Conservation (phyloP, 129 eudicot genomes). For the Helianthus tuberosus region DNA sequence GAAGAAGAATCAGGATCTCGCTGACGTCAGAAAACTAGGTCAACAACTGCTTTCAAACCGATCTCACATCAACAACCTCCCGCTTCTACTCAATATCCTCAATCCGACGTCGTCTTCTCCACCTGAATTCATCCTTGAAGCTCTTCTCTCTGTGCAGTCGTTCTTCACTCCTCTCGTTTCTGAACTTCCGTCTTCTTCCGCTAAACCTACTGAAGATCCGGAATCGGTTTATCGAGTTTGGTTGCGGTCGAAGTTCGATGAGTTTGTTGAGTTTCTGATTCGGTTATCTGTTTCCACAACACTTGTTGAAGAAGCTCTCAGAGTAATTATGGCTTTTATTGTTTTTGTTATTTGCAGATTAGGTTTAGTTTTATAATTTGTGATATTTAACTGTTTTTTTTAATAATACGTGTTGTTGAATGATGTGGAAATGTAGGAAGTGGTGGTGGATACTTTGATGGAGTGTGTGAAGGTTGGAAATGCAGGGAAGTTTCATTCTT, state of each 20-base stretch:
- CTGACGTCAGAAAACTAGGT: slow-evolving; percentile 64
- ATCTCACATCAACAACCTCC: slow-evolving; percentile 80
- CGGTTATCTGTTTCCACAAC: slow-evolving; percentile 41
- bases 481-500: slow-evolving; percentile 77
- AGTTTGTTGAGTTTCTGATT: slow-evolving; percentile 47
- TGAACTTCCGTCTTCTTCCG: slow-evolving; percentile 57
- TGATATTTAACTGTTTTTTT: neutral
- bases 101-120: slow-evolving; percentile 46
- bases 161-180: slow-evolving; percentile 79
- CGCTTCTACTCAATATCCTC: slow-evolving; percentile 54
- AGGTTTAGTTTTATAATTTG: neutral
- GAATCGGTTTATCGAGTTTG: slow-evolving; percentile 65
- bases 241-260: slow-evolving; percentile 86
- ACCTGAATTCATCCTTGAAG: slow-evolving; percentile 55
- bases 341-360: neutral
- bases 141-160: slow-evolving; percentile 75
- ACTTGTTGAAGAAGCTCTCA: slow-evolving; percentile 42
- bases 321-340: slow-evolving; percentile 40
- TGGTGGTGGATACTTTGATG: slow-evolving; percentile 72
- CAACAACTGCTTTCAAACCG: slow-evolving; percentile 63
- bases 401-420: neutral
- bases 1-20: slow-evolving; percentile 40
- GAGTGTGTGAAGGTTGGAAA: slow-evolving; percentile 89
- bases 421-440: slow-evolving; percentile 52
- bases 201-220: slow-evolving; percentile 50